Evolutionary conservation across 1,284 basidiomycete genomes (phyloP).

Genomic region (Cerrena zonata): DNA sequence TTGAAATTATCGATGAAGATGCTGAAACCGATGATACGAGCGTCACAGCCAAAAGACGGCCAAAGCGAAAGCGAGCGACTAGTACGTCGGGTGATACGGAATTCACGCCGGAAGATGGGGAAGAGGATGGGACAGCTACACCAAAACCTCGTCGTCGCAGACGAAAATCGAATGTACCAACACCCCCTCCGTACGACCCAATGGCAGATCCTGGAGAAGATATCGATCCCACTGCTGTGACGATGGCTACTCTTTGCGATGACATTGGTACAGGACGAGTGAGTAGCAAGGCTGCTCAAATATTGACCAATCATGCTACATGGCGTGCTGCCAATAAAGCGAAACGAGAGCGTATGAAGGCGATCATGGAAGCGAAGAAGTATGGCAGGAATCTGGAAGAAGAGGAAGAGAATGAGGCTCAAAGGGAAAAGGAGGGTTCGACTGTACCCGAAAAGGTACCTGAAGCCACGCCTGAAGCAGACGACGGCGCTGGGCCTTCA

Average conservation of each 20-base stretch:
- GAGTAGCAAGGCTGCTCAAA: constrained; percentile 65
- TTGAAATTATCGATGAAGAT: background rate
- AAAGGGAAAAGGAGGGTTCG: background rate
- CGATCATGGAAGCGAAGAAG: constrained; percentile 64
- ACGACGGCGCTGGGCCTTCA: constrained; percentile 3
- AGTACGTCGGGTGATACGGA: background rate
- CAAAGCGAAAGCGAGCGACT: background rate
- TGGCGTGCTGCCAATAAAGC: constrained; percentile 65
- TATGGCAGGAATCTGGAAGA: constrained; percentile 53
- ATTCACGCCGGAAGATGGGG: background rate
- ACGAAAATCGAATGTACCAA: constrained; percentile 32
- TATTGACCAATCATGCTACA: constrained; percentile 58
- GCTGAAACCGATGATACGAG: background rate
- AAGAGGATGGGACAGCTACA: background rate
- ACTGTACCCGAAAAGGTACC: constrained; percentile 7
- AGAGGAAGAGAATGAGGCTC: constrained; percentile 30
- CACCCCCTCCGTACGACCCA: constrained; percentile 49
- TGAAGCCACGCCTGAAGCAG: constrained; percentile 14
- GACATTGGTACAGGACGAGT: constrained; percentile 70
- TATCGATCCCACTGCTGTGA: constrained; percentile 69
- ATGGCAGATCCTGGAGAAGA: constrained; percentile 64
- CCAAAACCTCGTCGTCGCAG: constrained; percentile 17
- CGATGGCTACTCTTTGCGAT: constrained; percentile 69
- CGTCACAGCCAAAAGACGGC: background rate
- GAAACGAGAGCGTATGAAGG: constrained; percentile 54